Conservation (phyloP, 2,329 filamentous ascomycete genomes). For the Fusarium graminum region DNA sequence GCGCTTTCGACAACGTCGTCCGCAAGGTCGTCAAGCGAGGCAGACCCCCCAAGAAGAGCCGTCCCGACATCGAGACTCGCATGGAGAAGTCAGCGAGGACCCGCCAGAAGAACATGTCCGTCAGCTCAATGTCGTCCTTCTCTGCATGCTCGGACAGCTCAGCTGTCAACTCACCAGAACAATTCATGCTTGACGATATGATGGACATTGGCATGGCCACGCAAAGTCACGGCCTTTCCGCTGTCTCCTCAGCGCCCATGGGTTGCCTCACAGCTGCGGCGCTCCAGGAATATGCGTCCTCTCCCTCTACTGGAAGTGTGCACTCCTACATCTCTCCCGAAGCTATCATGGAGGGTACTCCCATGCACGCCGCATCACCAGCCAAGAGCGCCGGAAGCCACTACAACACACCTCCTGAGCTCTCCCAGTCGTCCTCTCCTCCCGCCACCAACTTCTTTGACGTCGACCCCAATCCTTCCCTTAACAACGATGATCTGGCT, state of each 20-base stretch:
- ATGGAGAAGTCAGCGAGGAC: slow-evolving; percentile 68
- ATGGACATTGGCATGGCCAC: slow-evolving; percentile 58
- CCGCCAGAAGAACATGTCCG: slow-evolving; percentile 67
- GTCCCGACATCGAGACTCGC: slow-evolving; percentile 69
- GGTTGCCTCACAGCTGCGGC: slow-evolving; percentile 51
- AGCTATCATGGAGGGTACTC: slow-evolving; percentile 56
- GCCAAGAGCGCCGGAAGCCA: slow-evolving; percentile 65
- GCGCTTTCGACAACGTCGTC: slow-evolving; percentile 85
- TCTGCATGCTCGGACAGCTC: slow-evolving; percentile 71
- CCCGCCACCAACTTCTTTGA: slow-evolving; percentile 64
- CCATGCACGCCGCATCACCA: slow-evolving; percentile 60
- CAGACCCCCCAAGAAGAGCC: slow-evolving; percentile 69
- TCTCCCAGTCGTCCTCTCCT: slow-evolving; percentile 72
- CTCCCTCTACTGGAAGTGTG: slow-evolving; percentile 57
- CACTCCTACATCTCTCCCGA: slow-evolving; percentile 63
- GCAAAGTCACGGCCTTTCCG: slow-evolving; percentile 49
- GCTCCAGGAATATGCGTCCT: slow-evolving; percentile 54
- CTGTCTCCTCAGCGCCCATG: slow-evolving; percentile 63
- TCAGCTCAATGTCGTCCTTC: slow-evolving; percentile 65
- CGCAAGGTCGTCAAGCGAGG: slow-evolving; percentile 73
- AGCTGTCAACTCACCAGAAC: slow-evolving; percentile 65
- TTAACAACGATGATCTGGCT: slow-evolving; percentile 51
- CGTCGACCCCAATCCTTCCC: slow-evolving; percentile 57
- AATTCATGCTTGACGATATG: slow-evolving; percentile 64
- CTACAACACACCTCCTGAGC: slow-evolving; percentile 70